Percentiles rank a stretch among this genome's conserved stretches.
Evolutionary conservation across 805 yeast genomes (phyloP).

Genomic region (Cyberlindnera subsufficiens): DNA sequence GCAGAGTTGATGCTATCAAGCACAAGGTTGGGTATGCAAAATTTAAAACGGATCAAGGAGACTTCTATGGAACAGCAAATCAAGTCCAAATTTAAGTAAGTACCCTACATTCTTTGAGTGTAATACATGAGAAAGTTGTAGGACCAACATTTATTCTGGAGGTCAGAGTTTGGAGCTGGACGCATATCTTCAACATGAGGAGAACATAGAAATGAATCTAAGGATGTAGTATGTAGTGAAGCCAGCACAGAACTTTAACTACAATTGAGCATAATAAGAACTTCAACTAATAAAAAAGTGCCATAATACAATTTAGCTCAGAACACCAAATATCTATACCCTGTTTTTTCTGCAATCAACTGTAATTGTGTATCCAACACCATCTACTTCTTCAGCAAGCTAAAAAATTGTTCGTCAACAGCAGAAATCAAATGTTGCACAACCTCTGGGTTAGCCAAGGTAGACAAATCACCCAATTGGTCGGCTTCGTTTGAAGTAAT

Average conservation of each 20-base stretch:
- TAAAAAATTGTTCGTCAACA: slow-evolving; percentile 32
- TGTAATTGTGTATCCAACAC: neutral
- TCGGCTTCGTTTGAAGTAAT: slow-evolving; percentile 88
- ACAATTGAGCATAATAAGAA: no score
- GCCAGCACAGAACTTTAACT: no score
- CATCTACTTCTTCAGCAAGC: slow-evolving; percentile 4
- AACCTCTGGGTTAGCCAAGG: slow-evolving; percentile 79
- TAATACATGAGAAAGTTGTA: no score
- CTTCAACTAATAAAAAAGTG: no score
- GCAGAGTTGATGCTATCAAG: slow-evolving; percentile 23
- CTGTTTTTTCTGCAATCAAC: slow-evolving; percentile 4
- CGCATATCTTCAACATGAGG: no score
- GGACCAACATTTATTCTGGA: no score
- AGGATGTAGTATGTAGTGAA: no score
- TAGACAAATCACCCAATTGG: slow-evolving; percentile 86
- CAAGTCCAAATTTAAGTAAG: slow-evolving; percentile 8
- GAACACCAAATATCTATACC: no score
- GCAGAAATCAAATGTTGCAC: slow-evolving; percentile 72
- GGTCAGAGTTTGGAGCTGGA: no score
- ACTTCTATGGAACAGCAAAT: slow-evolving; percentile 22
- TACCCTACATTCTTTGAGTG: neutral
- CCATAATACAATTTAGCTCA: no score
- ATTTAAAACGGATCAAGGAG: slow-evolving; percentile 25
- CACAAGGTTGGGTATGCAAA: slow-evolving; percentile 27
- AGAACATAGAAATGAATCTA: no score